These are phyloP conservation scores for Suillus lakei DNA, from an alignment of 768 basidiomycete genomes.

Conservation along the genomic window DNA sequence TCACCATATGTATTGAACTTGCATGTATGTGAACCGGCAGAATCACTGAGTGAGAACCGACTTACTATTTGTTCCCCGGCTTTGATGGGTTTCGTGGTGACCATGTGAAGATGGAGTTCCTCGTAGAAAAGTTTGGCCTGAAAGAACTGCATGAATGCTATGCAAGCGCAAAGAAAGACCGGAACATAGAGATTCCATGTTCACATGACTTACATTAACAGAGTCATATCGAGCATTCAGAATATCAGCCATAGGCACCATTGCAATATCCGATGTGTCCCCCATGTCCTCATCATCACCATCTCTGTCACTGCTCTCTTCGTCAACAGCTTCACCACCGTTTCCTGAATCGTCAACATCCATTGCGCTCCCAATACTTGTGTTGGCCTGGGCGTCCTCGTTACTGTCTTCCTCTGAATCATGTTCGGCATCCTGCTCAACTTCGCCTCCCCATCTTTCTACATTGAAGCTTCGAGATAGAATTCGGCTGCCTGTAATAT, in stretches of 20 bases:
- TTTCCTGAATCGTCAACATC: constrained; percentile 31
- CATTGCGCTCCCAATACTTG: constrained; percentile 30
- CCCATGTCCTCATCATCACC: constrained; percentile 55
- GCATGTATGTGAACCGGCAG: not conserved
- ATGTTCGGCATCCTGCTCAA: constrained; percentile 22
- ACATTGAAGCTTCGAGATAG: constrained; percentile 92
- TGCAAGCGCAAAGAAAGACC: constrained; percentile 6
- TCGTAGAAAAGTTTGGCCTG: constrained; percentile 90
- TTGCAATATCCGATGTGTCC: constrained; percentile 70
- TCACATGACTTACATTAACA: constrained; percentile 69
- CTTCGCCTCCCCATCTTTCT: constrained; percentile 52
- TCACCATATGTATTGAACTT: constrained; percentile 98
- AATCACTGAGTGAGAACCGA: constrained; percentile 9
- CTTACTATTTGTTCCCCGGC: constrained; percentile 88
- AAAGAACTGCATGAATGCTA: constrained; percentile 3
- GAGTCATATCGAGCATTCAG: constrained; percentile 86
- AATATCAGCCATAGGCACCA: constrained; percentile 98
- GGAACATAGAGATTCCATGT: not conserved
- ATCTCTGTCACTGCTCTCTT: constrained; percentile 46
- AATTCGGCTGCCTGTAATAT: constrained; percentile 90
- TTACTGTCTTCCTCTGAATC: constrained; percentile 45
- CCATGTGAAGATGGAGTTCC: constrained; percentile 73
- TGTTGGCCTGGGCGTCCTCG: constrained; percentile 30
- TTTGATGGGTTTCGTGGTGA: constrained; percentile 73
- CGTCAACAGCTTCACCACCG: constrained; percentile 27